Percentiles rank a stretch among this genome's conserved stretches.
Evolutionary conservation across 1,284 basidiomycete genomes (phyloP).

Genomic region (Ustilago trichophora): DNA sequence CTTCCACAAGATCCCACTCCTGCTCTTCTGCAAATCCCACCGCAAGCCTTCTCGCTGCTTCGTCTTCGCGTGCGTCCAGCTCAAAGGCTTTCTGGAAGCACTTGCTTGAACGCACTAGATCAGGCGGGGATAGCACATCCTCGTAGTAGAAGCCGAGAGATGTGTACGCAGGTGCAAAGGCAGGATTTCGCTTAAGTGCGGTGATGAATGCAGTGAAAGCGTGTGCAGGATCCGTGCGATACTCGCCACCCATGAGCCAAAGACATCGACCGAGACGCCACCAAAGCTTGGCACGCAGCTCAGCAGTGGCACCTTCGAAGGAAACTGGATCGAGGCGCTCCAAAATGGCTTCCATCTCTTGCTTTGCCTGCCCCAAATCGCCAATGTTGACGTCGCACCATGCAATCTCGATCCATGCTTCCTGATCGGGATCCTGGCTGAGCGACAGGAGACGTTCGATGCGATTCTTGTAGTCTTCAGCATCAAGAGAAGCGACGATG

Average conservation of each 20-base stretch:
- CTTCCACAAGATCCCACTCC: slow-evolving; percentile 95
- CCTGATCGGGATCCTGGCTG: slow-evolving; percentile 70
- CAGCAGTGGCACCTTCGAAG: slow-evolving; percentile 53
- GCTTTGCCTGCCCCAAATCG: slow-evolving; percentile 71
- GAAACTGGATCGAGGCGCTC: slow-evolving; percentile 70
- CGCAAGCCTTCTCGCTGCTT: slow-evolving; percentile 84
- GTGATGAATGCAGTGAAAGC: slow-evolving; percentile 77
- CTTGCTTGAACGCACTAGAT: slow-evolving; percentile 85
- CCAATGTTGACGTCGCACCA: slow-evolving; percentile 82
- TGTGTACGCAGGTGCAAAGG: slow-evolving; percentile 90
- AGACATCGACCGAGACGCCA: slow-evolving; percentile 83
- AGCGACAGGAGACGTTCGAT: slow-evolving; percentile 65
- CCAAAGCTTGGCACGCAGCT: slow-evolving; percentile 76
- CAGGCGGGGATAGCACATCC: slow-evolving; percentile 76
- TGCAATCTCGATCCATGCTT: slow-evolving; percentile 81
- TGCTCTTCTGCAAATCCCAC: slow-evolving; percentile 89
- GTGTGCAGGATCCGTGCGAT: slow-evolving; percentile 52
- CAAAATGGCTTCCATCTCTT: slow-evolving; percentile 74
- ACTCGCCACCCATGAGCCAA: slow-evolving; percentile 77
- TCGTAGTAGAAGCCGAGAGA: slow-evolving; percentile 90
- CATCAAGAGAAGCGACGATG: slow-evolving; percentile 7
- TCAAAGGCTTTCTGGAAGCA: slow-evolving; percentile 99
- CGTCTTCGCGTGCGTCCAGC: slow-evolving; percentile 85
- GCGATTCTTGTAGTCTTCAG: slow-evolving; percentile 57
- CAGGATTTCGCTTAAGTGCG: slow-evolving; percentile 78